Evolutionary conservation across 1,284 basidiomycete genomes (phyloP).

Genomic region (Tilletia setariae): DNA sequence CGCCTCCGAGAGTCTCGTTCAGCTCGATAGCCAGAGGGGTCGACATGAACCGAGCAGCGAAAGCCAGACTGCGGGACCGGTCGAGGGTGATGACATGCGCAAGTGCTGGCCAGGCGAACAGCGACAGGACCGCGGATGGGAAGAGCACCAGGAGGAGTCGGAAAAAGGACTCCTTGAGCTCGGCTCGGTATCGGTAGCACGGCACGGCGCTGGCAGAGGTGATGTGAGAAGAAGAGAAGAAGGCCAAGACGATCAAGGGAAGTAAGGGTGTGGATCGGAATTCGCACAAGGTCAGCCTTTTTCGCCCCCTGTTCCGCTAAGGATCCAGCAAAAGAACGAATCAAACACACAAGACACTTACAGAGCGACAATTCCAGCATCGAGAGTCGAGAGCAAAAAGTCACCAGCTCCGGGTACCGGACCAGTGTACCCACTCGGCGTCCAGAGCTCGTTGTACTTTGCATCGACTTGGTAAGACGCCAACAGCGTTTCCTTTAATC

Average conservation of each 20-base stretch:
- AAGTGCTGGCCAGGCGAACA: constrained; percentile 39
- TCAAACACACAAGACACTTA: background rate
- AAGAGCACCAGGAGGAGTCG: constrained; percentile 34
- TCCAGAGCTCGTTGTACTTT: constrained; percentile 38
- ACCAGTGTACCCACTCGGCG: constrained; percentile 30
- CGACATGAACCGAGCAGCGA: constrained; percentile 41
- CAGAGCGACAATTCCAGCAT: constrained; percentile 44
- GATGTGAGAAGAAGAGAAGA: background rate
- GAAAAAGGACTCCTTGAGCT: constrained; percentile 29
- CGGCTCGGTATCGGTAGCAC: constrained; percentile 43
- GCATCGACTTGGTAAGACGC: constrained; percentile 32
- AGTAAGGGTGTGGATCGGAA: too few relatives aligned
- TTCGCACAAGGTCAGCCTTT: too few relatives aligned
- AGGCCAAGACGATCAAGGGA: too few relatives aligned
- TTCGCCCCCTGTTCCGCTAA: too few relatives aligned
- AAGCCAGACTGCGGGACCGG: constrained; percentile 30
- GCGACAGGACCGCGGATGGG: constrained; percentile 31
- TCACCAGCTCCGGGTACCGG: constrained; percentile 45
- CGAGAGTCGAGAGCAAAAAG: constrained; percentile 37
- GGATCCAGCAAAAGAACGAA: too few relatives aligned
- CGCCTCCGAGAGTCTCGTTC: constrained; percentile 35
- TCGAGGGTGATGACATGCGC: constrained; percentile 32
- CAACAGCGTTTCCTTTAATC: constrained; percentile 26
- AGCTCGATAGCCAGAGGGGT: constrained; percentile 46
- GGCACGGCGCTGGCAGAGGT: constrained; percentile 28